Conservation (phyloP, 345 rosid genomes). For the Gynandropsis gynandra region DNA sequence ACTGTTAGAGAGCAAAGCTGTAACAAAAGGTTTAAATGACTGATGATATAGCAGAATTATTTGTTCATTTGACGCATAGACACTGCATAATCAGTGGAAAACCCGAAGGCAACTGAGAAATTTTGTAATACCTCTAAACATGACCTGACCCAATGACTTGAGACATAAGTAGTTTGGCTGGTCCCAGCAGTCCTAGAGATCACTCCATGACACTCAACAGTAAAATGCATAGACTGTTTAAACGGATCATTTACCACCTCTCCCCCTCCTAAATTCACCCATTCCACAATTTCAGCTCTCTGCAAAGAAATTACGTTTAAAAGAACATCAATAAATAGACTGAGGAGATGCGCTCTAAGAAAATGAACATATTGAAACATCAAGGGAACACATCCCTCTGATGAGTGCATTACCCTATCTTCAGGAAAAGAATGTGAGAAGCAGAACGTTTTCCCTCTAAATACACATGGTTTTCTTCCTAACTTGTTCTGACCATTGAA, state of each 20-base stretch:
- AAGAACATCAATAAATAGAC: slow-evolving; percentile 18
- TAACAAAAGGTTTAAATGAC: slow-evolving; percentile 3
- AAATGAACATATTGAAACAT: slow-evolving; percentile 20
- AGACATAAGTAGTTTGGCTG: slow-evolving; percentile 43
- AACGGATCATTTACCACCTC: slow-evolving; percentile 39
- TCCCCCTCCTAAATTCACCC: slow-evolving; percentile 93
- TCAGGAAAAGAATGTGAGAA: slow-evolving; percentile 74
- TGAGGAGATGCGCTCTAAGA: slow-evolving; percentile 12
- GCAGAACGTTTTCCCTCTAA: slow-evolving; percentile 64
- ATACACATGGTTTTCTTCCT: slow-evolving; percentile 42
- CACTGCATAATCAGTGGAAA: slow-evolving; percentile 5
- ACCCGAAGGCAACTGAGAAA: slow-evolving; percentile 13
- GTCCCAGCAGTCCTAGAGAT: slow-evolving; percentile 27
- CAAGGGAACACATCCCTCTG: slow-evolving; percentile 17
- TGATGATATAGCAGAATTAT: slow-evolving; percentile 14
- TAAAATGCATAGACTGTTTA: slow-evolving; percentile 42
- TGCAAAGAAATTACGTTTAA: slow-evolving; percentile 25
- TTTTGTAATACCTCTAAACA: slow-evolving; percentile 65
- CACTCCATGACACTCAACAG: slow-evolving; percentile 70
- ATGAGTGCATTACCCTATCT: slow-evolving; percentile 59
- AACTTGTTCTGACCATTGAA: slow-evolving; percentile 26
- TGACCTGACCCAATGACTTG: slow-evolving; percentile 90
- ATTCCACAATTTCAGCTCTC: slow-evolving; percentile 73
- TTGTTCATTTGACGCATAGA: slow-evolving; percentile 8
- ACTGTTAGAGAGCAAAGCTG: slow-evolving; percentile 1